Evolutionary conservation across 176 grass and related monocot genomes (phyloP), one percentile per base, ranked within the genome.

Genomic region (Ananas comosus): DNA sequence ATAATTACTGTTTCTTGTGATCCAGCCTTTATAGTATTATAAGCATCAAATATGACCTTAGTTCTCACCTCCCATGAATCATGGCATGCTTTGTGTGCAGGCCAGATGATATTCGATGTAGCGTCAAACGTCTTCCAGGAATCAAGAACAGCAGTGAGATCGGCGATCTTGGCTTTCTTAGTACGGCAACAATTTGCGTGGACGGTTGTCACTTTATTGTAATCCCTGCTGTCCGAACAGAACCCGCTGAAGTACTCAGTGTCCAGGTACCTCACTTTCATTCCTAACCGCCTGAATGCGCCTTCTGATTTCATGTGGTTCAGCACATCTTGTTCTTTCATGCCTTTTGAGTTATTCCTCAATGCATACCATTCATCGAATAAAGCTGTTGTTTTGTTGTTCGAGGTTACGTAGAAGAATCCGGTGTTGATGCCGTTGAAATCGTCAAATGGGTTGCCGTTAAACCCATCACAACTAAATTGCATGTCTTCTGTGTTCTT

Each of bases 181-280:
- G 78, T 87, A 51, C 76, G 78, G 74, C 87, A 96, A 75, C 87
- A 96, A 76, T 96, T 96, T 22, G 88, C 85, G 81, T 96, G 88
- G 82, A 96, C 77, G 18, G 91, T 96, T 27, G 76, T 85, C 28
- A 96, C 80, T 18, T 80, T 49, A 56, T 74, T 74, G 50, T 84
- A 53, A 71, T 82, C 75, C 9, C 72, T 74, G 71, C 85, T 83
- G 10, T 69, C 73, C 56, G 88, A 64, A 77, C 91, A 96, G 64
- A 96, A 65, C 12, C 88, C 91, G 1, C 80, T 82, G 56, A 96
- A 91, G 79, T 80, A 56, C 3, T 78, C 77, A 4, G 91, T 91
- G 85, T 85, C 84, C 72, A 88, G 70, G 81, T 88, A 91, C 71
- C 63, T 80, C 76, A 86, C 69, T 13, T 65, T 28, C 70, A 91